A percentile compares a stretch with the other conserved stretches of the same genome.
These are phyloP conservation scores for Teunomyces stri DNA, from an alignment of 805 yeast species.

Conservation along the genomic window DNA sequence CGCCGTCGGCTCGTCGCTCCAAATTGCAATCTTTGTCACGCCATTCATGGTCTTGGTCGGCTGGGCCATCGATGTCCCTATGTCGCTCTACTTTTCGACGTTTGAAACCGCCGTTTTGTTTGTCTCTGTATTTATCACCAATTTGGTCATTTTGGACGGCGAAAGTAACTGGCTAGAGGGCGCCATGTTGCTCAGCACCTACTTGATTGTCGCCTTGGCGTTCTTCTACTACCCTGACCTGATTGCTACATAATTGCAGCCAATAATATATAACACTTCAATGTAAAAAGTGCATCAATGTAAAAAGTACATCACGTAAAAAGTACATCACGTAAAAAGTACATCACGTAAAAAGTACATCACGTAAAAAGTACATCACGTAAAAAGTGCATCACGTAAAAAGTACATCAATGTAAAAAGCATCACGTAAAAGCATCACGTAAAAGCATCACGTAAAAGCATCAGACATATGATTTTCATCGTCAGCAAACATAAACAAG, in stretches of 20 bases:
- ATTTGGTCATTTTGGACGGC: constrained; percentile 87
- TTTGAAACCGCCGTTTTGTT: constrained; percentile 93
- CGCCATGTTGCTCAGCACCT: constrained; percentile 83
- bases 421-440: no score
- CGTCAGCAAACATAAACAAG: not conserved
- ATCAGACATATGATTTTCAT: not conserved
- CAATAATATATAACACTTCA: no score
- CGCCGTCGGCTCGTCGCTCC: constrained; percentile 93
- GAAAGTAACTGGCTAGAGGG: constrained; percentile 98
- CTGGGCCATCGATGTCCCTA: constrained; percentile 88
- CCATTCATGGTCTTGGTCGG: constrained; percentile 94
- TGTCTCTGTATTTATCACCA: constrained; percentile 83
- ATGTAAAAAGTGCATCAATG: no score
- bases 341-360: no score
- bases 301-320: no score
- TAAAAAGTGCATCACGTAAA: no score
- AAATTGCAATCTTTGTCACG: constrained; percentile 91
- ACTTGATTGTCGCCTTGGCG: constrained; percentile 82
- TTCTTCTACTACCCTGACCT: constrained; percentile 83
- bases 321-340: no score
- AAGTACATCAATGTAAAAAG: no score
- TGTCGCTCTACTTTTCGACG: constrained; percentile 87
- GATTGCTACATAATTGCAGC: not conserved
- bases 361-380: not conserved
- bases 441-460: not conserved